phyloP scores from a whole-genome alignment of 768 basidiomycete genomes.

The Collybiopsis confluens region DNA sequence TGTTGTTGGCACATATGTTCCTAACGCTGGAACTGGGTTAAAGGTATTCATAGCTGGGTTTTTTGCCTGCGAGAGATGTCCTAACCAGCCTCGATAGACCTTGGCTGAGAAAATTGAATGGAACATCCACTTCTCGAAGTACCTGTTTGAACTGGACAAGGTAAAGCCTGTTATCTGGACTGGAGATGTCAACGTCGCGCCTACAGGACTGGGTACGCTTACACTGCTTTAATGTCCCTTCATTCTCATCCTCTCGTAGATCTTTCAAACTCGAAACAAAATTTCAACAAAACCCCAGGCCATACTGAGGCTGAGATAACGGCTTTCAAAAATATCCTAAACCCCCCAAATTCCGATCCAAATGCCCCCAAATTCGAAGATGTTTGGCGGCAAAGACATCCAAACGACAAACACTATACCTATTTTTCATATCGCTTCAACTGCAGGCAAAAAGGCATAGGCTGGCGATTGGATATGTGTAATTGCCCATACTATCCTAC shows the following conservation, averaged over 20 bases:
- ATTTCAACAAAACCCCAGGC: constrained; percentile 88
- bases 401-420: constrained; percentile 67
- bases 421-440: constrained; percentile 85
- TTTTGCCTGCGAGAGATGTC: not conserved
- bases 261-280: constrained; percentile 60
- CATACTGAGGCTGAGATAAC: constrained; percentile 81
- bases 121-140: constrained; percentile 72
- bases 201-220: constrained; percentile 60
- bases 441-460: constrained; percentile 73
- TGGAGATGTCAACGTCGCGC: constrained; percentile 86
- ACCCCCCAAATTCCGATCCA: constrained; percentile 35
- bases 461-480: constrained; percentile 90
- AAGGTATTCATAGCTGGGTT: constrained; percentile 46
- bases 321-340: constrained; percentile 65
- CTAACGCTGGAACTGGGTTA: constrained; percentile 74
- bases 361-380: constrained; percentile 60
- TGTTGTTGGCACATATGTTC: constrained; percentile 77
- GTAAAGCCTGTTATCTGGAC: constrained; percentile 86
- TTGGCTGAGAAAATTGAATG: constrained; percentile 73
- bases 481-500: constrained; percentile 24
- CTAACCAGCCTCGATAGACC: constrained; percentile 41
- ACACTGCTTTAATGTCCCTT: not conserved
- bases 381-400: constrained; percentile 73
- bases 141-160: constrained; percentile 68
- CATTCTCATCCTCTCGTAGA: constrained; percentile 35